Conservation (phyloP, 148 eudicot species). For the Silene conica region DNA sequence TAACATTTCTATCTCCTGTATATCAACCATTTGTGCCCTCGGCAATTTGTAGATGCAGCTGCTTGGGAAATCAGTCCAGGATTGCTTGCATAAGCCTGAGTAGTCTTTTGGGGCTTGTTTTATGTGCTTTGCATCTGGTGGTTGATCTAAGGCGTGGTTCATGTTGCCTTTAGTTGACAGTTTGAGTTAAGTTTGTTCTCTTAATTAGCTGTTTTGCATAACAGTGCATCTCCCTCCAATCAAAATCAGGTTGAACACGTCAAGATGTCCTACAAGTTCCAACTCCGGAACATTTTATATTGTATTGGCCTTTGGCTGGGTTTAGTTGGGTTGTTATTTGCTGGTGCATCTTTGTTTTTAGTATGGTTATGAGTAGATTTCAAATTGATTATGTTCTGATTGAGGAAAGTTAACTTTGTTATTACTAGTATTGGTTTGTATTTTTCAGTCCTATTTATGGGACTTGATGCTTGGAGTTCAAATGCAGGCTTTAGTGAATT, state of each 20-base stretch:
- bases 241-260: not conserved
- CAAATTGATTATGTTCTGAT: not conserved
- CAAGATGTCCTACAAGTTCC: not conserved
- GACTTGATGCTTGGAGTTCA: not conserved
- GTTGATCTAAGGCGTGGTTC: not conserved
- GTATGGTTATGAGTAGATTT: not conserved
- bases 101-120: not conserved
- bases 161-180: conserved; percentile 2
- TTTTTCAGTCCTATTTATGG: not conserved
- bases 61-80: not conserved
- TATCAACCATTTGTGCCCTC: not conserved
- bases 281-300: not conserved
- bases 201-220: not conserved
- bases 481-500: not conserved
- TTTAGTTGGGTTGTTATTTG: not conserved
- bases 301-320: not conserved
- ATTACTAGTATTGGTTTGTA: not conserved
- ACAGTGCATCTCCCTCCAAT: not conserved
- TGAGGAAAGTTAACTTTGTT: not conserved
- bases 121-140: not conserved
- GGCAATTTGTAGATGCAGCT: not conserved
- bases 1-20: conserved; percentile 19
- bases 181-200: not conserved
- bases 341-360: not conserved
- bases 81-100: not conserved